These are phyloP conservation scores for Peronospora destructor DNA, from an alignment of 352 stramenopile species.

Conservation along the genomic window DNA sequence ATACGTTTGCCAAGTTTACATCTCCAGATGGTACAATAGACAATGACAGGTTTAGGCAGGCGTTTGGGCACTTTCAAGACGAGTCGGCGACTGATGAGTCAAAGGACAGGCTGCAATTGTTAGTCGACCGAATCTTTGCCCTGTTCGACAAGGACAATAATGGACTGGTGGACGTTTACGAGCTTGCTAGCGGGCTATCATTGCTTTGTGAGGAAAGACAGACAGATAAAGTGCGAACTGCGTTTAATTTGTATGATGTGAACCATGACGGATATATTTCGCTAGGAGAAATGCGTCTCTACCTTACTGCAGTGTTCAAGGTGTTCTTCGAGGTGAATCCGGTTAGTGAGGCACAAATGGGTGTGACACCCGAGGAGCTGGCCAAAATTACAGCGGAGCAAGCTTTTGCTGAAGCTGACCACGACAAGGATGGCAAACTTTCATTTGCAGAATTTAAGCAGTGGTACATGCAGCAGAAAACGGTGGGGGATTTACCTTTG, in stretches of 20 bases:
- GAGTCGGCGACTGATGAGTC: conserved; percentile 12
- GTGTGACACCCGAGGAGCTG: conserved; percentile 64
- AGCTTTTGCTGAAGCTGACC: conserved; percentile 73
- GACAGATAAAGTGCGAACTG: conserved; percentile 68
- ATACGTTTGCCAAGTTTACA: conserved; percentile 65
- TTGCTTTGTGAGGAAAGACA: conserved; percentile 65
- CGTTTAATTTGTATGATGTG: conserved; percentile 84
- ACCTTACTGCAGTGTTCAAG: conserved; percentile 82
- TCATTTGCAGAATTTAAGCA: conserved; percentile 79
- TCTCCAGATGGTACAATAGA: conserved; percentile 63
- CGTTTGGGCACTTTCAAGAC: conserved; percentile 49
- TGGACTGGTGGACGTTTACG: conserved; percentile 72
- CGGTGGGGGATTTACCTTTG: conserved; percentile 14
- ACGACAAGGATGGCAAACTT: conserved; percentile 67
- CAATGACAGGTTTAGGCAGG: conserved; percentile 52
- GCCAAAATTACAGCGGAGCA: conserved; percentile 71
- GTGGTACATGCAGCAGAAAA: conserved; percentile 66
- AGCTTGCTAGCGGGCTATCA: conserved; percentile 72
- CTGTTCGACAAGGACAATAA: conserved; percentile 81
- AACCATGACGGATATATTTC: conserved; percentile 85
- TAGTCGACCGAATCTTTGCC: conserved; percentile 74
- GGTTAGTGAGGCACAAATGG: conserved; percentile 47
- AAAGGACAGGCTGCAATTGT: conserved; percentile 41
- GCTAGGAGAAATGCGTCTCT: conserved; percentile 77
- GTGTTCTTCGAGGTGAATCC: conserved; percentile 82